Evolutionary conservation across 1,284 basidiomycete species (phyloP).

Genomic region (Cutaneotrichosporon arboriforme): DNA sequence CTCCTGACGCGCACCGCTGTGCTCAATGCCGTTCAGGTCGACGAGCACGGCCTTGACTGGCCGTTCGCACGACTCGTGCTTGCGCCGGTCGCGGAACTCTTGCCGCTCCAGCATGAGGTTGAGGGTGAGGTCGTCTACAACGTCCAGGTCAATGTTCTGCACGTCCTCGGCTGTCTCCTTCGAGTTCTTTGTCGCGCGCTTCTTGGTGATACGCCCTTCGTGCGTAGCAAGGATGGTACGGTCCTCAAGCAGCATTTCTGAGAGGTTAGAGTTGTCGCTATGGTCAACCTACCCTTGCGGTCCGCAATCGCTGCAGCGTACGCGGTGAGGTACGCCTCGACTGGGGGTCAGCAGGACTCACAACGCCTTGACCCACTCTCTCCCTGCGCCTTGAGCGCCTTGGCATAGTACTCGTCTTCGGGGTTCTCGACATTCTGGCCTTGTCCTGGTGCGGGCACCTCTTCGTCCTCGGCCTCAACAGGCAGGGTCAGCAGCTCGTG

Average conservation of each 20-base stretch:
- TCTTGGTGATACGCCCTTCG: slow-evolving; percentile 30
- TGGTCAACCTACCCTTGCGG: slow-evolving; percentile 33
- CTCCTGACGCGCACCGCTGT: slow-evolving; percentile 5
- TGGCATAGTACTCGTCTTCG: slow-evolving; percentile 43
- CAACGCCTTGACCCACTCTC: slow-evolving; percentile 22
- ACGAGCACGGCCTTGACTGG: slow-evolving; percentile 40
- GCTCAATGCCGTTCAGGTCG: slow-evolving; percentile 26
- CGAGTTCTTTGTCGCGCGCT: slow-evolving; percentile 31
- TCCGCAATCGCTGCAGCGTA: slow-evolving; percentile 43
- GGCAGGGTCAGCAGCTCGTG: slow-evolving; percentile 29
- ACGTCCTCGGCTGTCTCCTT: slow-evolving; percentile 23
- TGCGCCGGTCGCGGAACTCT: slow-evolving; percentile 33
- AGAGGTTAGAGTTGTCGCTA: neutral
- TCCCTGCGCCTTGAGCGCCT: slow-evolving; percentile 42
- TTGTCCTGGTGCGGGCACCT: slow-evolving; percentile 16
- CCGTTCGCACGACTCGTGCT: slow-evolving; percentile 29
- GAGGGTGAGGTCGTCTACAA: slow-evolving; percentile 26
- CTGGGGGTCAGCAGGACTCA: slow-evolving; percentile 14
- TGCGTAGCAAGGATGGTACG: slow-evolving; percentile 31
- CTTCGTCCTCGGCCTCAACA: slow-evolving; percentile 29
- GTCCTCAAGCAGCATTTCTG: slow-evolving; percentile 42
- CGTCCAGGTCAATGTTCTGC: slow-evolving; percentile 13
- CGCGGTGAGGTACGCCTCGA: slow-evolving; percentile 42
- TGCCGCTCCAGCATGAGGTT: slow-evolving; percentile 32
- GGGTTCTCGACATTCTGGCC: slow-evolving; percentile 32